Evolutionary conservation across 2,329 filamentous ascomycete genomes (phyloP).

Genomic region (Nothopassalora personata): DNA sequence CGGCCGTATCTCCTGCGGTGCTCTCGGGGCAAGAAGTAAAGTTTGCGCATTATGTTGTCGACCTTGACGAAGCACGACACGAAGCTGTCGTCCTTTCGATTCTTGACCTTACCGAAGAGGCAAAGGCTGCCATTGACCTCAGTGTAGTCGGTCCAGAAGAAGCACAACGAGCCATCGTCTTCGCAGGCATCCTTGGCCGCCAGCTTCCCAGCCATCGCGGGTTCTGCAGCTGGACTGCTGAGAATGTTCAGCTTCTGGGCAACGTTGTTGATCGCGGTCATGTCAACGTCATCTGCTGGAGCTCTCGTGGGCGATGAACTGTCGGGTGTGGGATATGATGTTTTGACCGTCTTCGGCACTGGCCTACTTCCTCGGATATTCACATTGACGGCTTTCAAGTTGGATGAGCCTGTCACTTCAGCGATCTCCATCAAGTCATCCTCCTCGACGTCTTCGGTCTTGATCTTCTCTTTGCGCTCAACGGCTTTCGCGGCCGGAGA

Average conservation of each 20-base stretch:
- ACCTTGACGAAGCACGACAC: constrained; percentile 94
- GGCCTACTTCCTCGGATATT: constrained; percentile 80
- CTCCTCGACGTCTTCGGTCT: constrained; percentile 65
- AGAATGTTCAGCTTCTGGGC: constrained; percentile 81
- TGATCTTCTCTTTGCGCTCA: constrained; percentile 48
- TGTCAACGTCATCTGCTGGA: constrained; percentile 54
- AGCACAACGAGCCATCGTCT: constrained; percentile 80
- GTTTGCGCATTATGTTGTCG: constrained; percentile 86
- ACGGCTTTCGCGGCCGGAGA: constrained; percentile 57
- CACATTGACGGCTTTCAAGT: constrained; percentile 63
- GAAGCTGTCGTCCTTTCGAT: constrained; percentile 72
- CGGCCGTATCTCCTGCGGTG: constrained; percentile 54
- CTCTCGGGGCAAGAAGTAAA: constrained; percentile 86
- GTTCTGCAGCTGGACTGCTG: constrained; percentile 65
- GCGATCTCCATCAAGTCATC: constrained; percentile 81
- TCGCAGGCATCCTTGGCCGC: constrained; percentile 82
- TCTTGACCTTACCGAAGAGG: constrained; percentile 91
- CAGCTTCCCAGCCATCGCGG: constrained; percentile 68
- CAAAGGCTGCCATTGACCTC: constrained; percentile 88
- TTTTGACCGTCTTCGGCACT: constrained; percentile 65
- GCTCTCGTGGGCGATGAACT: constrained; percentile 70
- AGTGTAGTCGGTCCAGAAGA: constrained; percentile 97
- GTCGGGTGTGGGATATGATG: constrained; percentile 62
- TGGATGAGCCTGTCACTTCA: constrained; percentile 60
- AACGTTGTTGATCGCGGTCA: constrained; percentile 84